A percentile compares a stretch with the other conserved stretches of the same genome.
These are phyloP conservation scores for Kondoa malvinella DNA, from an alignment of 768 basidiomycete species.

Conservation along the genomic window DNA sequence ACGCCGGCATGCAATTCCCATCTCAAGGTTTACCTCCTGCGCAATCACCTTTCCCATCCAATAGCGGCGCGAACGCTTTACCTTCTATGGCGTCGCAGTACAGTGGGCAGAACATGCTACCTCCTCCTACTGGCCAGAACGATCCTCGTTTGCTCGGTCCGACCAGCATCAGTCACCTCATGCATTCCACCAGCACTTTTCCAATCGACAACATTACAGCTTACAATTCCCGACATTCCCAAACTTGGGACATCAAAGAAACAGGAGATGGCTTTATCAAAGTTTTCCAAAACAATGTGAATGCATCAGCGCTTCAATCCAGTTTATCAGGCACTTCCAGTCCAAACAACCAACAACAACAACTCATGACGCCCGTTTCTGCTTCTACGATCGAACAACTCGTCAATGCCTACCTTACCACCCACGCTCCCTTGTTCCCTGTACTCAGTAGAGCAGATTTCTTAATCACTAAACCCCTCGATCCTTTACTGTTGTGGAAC, in stretches of 20 bases:
- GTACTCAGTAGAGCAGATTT: slow-evolving; percentile 80
- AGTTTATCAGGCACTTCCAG: neutral
- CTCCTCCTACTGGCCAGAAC: neutral
- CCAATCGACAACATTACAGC: slow-evolving; percentile 68
- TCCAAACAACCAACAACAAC: slow-evolving; percentile 6
- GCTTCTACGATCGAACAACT: slow-evolving; percentile 14
- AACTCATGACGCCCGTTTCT: slow-evolving; percentile 8
- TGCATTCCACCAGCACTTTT: slow-evolving; percentile 77
- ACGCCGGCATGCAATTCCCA: no score
- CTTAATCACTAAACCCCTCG: slow-evolving; percentile 54
- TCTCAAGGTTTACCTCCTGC: neutral
- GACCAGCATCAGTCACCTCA: slow-evolving; percentile 64
- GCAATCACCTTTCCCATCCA: neutral
- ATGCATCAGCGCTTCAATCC: slow-evolving; percentile 1
- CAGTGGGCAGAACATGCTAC: slow-evolving; percentile 10
- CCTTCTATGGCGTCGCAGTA: slow-evolving; percentile 26
- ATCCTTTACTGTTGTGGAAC: slow-evolving; percentile 66
- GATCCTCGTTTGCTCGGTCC: slow-evolving; percentile 50
- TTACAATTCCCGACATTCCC: slow-evolving; percentile 74
- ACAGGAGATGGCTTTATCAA: slow-evolving; percentile 75
- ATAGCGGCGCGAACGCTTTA: slow-evolving; percentile 20
- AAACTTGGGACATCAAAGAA: slow-evolving; percentile 68
- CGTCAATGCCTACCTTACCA: slow-evolving; percentile 63
- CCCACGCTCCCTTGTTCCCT: slow-evolving; percentile 65
- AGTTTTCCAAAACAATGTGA: slow-evolving; percentile 36